Conservation (phyloP, 768 basidiomycete species). For the Lactarius tabidus region DNA sequence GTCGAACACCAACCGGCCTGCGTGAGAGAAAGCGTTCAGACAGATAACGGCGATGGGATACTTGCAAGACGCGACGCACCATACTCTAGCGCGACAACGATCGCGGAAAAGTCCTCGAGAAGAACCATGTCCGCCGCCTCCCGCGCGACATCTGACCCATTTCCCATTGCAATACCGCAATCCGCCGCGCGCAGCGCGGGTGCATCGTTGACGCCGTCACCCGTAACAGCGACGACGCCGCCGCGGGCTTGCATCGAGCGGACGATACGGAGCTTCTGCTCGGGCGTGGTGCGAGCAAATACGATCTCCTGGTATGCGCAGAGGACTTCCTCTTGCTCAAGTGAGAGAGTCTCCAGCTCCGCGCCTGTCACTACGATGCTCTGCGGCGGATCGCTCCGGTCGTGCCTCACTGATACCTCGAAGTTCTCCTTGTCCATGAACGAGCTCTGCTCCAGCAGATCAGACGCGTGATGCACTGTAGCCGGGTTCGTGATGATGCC, state of each 20-base stretch:
- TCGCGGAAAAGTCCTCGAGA: constrained; percentile 61
- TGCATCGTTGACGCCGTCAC: constrained; percentile 62
- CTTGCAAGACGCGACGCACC: constrained; percentile 33
- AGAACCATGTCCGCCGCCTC: constrained; percentile 63
- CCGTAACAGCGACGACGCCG: constrained; percentile 58
- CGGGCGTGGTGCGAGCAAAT: constrained; percentile 58
- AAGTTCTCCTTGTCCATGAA: constrained; percentile 34
- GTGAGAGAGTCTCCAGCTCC: constrained; percentile 28
- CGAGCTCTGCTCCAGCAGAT: constrained; percentile 35
- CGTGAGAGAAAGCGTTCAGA: not conserved
- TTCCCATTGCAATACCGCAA: constrained; percentile 58
- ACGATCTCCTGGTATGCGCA: constrained; percentile 47
- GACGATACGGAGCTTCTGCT: constrained; percentile 64
- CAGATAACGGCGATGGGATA: not conserved
- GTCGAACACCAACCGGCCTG: constrained; percentile 54
- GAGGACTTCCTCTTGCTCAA: constrained; percentile 26
- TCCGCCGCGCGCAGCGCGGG: constrained; percentile 57
- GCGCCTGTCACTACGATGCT: constrained; percentile 43
- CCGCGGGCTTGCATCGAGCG: constrained; percentile 50
- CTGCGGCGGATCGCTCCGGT: constrained; percentile 24
- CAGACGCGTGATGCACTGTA: constrained; percentile 36
- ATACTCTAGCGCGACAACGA: constrained; percentile 59
- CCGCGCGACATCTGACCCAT: constrained; percentile 47
- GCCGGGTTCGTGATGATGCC: constrained; percentile 46
- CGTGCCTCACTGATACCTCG: constrained; percentile 2